phyloP scores from a whole-genome alignment of 305 asterid species.

The Fraxinus ornus region DNA sequence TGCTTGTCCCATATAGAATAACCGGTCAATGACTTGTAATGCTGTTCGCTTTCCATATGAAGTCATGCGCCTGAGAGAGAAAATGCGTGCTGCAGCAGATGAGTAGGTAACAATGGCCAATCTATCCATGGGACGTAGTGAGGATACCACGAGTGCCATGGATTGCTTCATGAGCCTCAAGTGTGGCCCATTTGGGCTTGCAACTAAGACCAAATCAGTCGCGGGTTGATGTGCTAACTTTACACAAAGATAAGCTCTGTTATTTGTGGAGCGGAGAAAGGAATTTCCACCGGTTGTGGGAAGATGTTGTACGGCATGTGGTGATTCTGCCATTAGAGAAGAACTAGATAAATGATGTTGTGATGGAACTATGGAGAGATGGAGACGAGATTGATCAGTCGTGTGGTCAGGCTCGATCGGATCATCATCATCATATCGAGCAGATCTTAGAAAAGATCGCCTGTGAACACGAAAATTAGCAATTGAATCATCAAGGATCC shows the following conservation, averaged over 20 bases:
- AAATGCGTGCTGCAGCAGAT: constrained; percentile 72
- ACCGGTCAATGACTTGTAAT: constrained; percentile 66
- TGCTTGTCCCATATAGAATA: constrained; percentile 66
- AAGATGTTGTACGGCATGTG: constrained; percentile 22
- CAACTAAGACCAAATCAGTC: constrained; percentile 74
- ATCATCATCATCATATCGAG: constrained; percentile 81
- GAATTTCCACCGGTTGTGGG: constrained; percentile 27
- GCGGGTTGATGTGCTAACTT: constrained; percentile 64
- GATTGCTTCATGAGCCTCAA: constrained; percentile 86
- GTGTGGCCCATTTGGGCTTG: constrained; percentile 88
- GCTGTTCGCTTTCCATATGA: constrained; percentile 71
- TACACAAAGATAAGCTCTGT: constrained; percentile 49
- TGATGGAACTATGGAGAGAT: constrained; percentile 44
- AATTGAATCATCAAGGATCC: constrained; percentile 84
- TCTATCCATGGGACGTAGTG: constrained; percentile 70
- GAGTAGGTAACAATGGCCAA: constrained; percentile 77
- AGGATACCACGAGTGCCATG: constrained; percentile 75
- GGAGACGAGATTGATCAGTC: constrained; percentile 52
- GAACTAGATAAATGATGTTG: constrained; percentile 35
- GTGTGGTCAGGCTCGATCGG: constrained; percentile 64
- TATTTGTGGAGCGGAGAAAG: constrained; percentile 33
- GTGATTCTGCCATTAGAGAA: constrained; percentile 39
- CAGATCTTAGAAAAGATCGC: constrained; percentile 79
- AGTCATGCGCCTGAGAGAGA: constrained; percentile 84
- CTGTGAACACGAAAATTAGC: constrained; percentile 79